These are phyloP conservation scores for Apiotrichum montevideense DNA, from an alignment of 1,284 basidiomycete genomes.

Conservation along the genomic window DNA sequence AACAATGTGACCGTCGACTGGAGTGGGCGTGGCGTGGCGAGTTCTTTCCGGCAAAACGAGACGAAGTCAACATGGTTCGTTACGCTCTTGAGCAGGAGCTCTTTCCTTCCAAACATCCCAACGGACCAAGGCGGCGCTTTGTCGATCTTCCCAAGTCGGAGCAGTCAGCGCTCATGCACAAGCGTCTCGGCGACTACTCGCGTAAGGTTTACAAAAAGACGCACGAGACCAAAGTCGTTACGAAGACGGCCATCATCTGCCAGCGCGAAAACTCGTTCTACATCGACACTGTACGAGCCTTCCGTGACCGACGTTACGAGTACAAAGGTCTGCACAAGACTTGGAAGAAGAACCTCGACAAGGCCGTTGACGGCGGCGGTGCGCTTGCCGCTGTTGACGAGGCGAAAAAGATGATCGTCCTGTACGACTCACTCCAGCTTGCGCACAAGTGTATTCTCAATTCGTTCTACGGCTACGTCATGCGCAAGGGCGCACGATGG, in stretches of 20 bases:
- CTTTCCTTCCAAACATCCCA: slow-evolving; percentile 76
- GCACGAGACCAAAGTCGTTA: slow-evolving; percentile 97
- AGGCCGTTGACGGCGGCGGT: slow-evolving; percentile 59
- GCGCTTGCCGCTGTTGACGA: slow-evolving; percentile 84
- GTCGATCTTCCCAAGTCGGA: slow-evolving; percentile 78
- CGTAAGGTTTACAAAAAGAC: slow-evolving; percentile 98
- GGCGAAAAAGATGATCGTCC: slow-evolving; percentile 98
- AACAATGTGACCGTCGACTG: slow-evolving; percentile 87
- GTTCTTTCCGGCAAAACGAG: slow-evolving; percentile 94
- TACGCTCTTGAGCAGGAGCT: slow-evolving; percentile 92
- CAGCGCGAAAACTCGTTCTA: slow-evolving; percentile 99
- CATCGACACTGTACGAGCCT: slow-evolving; percentile 94
- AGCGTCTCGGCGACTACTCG: slow-evolving; percentile 96
- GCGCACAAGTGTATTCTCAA: slow-evolving; percentile 99
- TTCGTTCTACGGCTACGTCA: slow-evolving; percentile 99
- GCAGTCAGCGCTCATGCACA: slow-evolving; percentile 87
- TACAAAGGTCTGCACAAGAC: slow-evolving; percentile 99
- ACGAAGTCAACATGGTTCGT: slow-evolving; percentile 99
- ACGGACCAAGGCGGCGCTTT: slow-evolving; percentile 71
- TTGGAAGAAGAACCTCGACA: slow-evolving; percentile 98
- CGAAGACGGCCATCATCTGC: slow-evolving; percentile 91
- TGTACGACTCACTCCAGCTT: slow-evolving; percentile 98
- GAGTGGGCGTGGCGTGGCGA: slow-evolving; percentile 99
- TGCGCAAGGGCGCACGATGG: slow-evolving; percentile 99
- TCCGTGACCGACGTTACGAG: slow-evolving; percentile 96